Evolutionary conservation across 2,329 filamentous ascomycete genomes (phyloP), one percentile per base, ranked within the genome.

Genomic region (Emergomyces orientalis): DNA sequence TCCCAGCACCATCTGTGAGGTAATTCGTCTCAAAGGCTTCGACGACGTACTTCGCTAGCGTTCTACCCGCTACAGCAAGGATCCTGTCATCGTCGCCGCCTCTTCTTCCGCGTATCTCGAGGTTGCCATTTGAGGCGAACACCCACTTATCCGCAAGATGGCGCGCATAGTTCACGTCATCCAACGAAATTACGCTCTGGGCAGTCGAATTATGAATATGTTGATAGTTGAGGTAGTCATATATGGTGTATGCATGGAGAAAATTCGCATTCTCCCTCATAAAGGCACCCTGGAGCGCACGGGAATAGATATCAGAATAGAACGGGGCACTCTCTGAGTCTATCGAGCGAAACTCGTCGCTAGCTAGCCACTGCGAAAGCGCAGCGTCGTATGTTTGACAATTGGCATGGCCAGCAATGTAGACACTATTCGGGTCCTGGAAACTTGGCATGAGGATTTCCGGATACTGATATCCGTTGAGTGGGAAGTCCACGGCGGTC

Each of bases 401-500:
- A 60, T 77, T 74, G 34, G 72, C 67, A n/a, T 78, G 73, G 2
- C 82, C 84, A 27, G 76, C 74, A 6, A 86, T 62, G 61, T 76
- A 79, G 49, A 84, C 73, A n/a, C 77, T 82, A 43, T 77, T 74
- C 2, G 82, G 79, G 66, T 86, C 83, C 1, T 74, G 68, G 1
- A 67, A 66, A 11, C 77, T 73, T 1, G 77, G 67, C 0, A 78
- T 77, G 25, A 79, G 70, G 27, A 86, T 78, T 37, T 74, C 74
- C 8, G 82, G 75, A 69, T 86, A 86, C 67, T 86, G 83, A 67
- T 86, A 86, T 45, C 84, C 83, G 56, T 75, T 71, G 43, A 86
- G 68, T 0, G 84, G 84, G 56, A 73, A 76, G 34, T 78, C 72
- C 9, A 81, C 68, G 45, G 71, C 70, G 1, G 74, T 75, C 1